These are phyloP conservation scores for Aspergillus conjunctus DNA, from an alignment of 495 filamentous ascomycete genomes.

Conservation along the genomic window DNA sequence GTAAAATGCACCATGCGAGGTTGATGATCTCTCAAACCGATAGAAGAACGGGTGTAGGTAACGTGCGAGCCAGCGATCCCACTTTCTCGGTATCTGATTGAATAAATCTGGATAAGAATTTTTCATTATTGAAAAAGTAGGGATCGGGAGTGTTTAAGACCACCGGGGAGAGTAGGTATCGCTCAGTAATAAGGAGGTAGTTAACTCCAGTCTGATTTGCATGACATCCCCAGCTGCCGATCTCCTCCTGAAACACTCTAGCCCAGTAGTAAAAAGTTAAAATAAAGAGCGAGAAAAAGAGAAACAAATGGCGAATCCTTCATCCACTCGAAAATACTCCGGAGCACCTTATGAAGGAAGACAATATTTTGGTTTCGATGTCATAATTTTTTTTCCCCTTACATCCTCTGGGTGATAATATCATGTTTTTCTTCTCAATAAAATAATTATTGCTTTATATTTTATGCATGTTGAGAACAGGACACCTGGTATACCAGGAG, in stretches of 20 bases:
- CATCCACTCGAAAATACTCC: neutral
- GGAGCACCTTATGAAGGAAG: neutral
- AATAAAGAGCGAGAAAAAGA: constrained; percentile 9
- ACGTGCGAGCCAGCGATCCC: neutral
- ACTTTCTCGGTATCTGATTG: neutral
- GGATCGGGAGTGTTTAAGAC: neutral
- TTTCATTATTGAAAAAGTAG: neutral
- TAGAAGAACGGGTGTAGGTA: neutral
- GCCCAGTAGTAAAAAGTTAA: constrained; percentile 7
- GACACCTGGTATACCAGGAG: too few species aligned
- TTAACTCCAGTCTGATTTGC: constrained; percentile 23
- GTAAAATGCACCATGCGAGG: too few species aligned
- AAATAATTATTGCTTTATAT: too few species aligned
- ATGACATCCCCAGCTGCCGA: constrained; percentile 25
- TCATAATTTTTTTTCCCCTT: neutral
- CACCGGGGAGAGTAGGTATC: constrained; percentile 6
- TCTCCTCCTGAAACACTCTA: constrained; percentile 27
- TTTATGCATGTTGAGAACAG: too few species aligned
- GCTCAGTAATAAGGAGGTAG: too few species aligned
- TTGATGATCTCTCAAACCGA: too few species aligned
- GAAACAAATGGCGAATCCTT: constrained; percentile 7
- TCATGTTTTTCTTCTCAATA: too few species aligned
- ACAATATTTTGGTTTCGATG: neutral
- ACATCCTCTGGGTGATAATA: too few species aligned
- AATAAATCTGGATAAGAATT: too few species aligned